Conservation (phyloP, 2,329 filamentous ascomycete species). For the Venturia asperata region DNA sequence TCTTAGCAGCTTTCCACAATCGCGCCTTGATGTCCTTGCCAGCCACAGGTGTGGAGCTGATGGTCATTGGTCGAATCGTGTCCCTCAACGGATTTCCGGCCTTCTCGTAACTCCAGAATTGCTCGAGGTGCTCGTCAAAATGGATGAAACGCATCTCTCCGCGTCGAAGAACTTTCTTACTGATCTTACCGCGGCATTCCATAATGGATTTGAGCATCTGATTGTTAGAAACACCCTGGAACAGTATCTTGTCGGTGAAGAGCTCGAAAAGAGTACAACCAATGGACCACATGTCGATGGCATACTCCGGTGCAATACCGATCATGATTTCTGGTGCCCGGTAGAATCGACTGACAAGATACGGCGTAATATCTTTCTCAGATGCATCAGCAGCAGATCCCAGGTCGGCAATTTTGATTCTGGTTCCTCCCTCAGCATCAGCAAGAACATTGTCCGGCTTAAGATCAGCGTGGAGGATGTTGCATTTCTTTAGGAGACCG, state of each 20-base stretch:
- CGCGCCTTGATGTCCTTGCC: slow-evolving; percentile 71
- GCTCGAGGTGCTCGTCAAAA: slow-evolving; percentile 70
- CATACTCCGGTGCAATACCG: slow-evolving; percentile 91
- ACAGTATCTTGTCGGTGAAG: slow-evolving; percentile 95
- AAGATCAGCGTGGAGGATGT: slow-evolving; percentile 89
- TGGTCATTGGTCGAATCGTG: slow-evolving; percentile 57
- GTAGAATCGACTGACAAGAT: slow-evolving; percentile 95
- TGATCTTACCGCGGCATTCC: slow-evolving; percentile 89
- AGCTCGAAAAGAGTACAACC: slow-evolving; percentile 96
- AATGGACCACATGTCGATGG: slow-evolving; percentile 95
- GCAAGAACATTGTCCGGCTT: slow-evolving; percentile 97
- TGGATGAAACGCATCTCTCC: slow-evolving; percentile 60
- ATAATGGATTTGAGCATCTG: slow-evolving; percentile 96
- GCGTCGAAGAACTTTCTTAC: slow-evolving; percentile 78
- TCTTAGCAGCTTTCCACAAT: slow-evolving; percentile 54
- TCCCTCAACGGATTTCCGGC: slow-evolving; percentile 83
- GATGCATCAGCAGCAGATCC: slow-evolving; percentile 90
- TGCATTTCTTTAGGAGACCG: slow-evolving; percentile 80
- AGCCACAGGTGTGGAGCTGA: slow-evolving; percentile 60
- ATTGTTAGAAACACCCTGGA: slow-evolving; percentile 92
- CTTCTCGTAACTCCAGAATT: slow-evolving; percentile 76
- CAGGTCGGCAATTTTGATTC: slow-evolving; percentile 92
- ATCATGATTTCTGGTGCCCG: slow-evolving; percentile 94
- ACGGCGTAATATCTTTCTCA: slow-evolving; percentile 88
- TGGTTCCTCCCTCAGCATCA: slow-evolving; percentile 66